Conservation (phyloP, 2,329 filamentous ascomycete species). For the Pestalotiopsis sp. region DNA sequence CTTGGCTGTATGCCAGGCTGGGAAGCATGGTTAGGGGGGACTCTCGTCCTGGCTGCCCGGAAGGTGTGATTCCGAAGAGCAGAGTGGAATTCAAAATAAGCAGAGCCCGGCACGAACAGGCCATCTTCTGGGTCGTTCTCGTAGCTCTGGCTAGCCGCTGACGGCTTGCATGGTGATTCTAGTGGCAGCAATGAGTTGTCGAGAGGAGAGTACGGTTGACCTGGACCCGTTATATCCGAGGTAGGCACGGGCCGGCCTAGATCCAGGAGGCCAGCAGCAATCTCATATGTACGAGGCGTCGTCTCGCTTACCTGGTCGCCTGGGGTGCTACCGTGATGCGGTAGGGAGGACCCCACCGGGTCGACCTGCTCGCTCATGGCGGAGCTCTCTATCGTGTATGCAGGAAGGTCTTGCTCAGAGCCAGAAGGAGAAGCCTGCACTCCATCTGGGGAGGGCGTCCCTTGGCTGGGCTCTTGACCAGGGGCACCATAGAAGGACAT, state of each 20-base stretch:
- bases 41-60: slow-evolving; percentile 43
- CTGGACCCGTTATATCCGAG: background rate
- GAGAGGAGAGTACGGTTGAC: background rate
- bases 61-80: slow-evolving; percentile 47
- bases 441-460: background rate
- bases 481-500: background rate
- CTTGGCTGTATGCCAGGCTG: background rate
- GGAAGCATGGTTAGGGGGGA: slow-evolving; percentile 30
- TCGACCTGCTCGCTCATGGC: background rate
- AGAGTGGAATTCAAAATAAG: slow-evolving; percentile 48
- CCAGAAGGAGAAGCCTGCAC: background rate
- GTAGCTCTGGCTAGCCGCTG: no score
- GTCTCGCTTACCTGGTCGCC: background rate
- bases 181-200: background rate
- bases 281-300: background rate
- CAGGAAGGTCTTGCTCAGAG: background rate
- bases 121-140: slow-evolving; percentile 23
- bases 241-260: background rate
- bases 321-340: background rate
- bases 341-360: background rate
- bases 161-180: background rate
- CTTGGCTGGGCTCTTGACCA: background rate
- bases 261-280: background rate
- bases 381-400: background rate
- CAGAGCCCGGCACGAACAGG: slow-evolving; percentile 49